A percentile compares a stretch with the other conserved stretches of the same genome.
Evolutionary conservation across 1,139 yeast genomes (phyloP).

Genomic region (Suhomyces bolitotheri): DNA sequence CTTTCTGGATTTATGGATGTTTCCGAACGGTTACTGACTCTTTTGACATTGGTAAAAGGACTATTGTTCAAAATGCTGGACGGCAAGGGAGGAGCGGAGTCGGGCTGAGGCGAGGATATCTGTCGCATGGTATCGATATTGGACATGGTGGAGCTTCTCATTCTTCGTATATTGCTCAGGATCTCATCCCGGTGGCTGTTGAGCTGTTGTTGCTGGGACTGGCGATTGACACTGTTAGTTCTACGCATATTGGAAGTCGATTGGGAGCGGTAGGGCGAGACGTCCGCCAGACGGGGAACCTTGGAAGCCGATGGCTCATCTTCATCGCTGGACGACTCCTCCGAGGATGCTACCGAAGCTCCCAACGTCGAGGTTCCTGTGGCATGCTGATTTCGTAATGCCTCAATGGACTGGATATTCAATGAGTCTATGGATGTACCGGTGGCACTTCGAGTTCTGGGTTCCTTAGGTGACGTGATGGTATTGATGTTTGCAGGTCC

Average conservation of each 20-base stretch:
- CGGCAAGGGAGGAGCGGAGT: background rate
- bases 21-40: conserved; percentile 11
- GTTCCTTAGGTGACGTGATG: conserved; percentile 1
- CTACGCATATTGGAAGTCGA: conserved; percentile 6
- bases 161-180: conserved; percentile 9
- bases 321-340: conserved; percentile 10
- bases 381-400: conserved; percentile 5
- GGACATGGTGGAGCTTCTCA: conserved; percentile 15
- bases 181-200: conserved; percentile 5
- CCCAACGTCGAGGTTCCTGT: conserved; percentile 1
- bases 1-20: conserved; percentile 22
- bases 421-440: conserved; percentile 24
- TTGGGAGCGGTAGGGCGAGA: conserved; percentile 5
- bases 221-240: conserved; percentile 7
- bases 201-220: conserved; percentile 6
- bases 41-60: conserved; percentile 6
- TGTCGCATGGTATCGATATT: conserved; percentile 6
- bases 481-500: background rate
- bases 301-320: background rate
- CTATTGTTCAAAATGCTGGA: conserved; percentile 1
- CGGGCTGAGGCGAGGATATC: conserved; percentile 1
- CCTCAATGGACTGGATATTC: conserved; percentile 21
- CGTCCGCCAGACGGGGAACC: background rate
- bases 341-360: conserved; percentile 3
- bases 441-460: conserved; percentile 20